phyloP scores from a whole-genome alignment of 164 flowering plant species.

The Chloranthus sessilifolius region DNA sequence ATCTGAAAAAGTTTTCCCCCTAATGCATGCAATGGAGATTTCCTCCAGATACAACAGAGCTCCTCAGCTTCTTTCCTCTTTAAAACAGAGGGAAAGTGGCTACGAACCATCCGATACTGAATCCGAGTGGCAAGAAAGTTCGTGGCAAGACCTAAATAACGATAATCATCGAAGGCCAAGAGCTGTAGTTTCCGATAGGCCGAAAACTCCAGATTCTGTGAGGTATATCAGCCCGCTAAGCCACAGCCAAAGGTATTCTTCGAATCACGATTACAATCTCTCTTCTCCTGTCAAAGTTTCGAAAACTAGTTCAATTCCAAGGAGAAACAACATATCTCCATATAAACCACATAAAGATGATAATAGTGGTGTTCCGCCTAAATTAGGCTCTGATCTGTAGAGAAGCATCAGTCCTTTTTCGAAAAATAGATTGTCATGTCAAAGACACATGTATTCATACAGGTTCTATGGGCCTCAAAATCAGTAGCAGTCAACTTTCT shows the following conservation, averaged over 20 bases:
- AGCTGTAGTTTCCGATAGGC: slow-evolving; percentile 7
- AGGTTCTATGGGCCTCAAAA: no score
- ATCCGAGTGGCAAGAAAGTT: slow-evolving; percentile 50
- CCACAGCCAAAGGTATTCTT: slow-evolving; percentile 8
- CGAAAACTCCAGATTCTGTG: slow-evolving; percentile 2
- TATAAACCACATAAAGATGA: slow-evolving; percentile 29
- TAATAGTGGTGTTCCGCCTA: slow-evolving; percentile 14
- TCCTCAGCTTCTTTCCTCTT: slow-evolving; percentile 9
- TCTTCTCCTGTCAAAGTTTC: slow-evolving; percentile 17
- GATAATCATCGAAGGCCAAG: slow-evolving; percentile 1
- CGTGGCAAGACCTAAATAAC: slow-evolving; percentile 19
- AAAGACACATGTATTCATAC: slow-evolving; percentile 38
- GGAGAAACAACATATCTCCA: slow-evolving; percentile 42
- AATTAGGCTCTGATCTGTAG: slow-evolving; percentile 5
- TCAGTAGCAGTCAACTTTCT: no score
- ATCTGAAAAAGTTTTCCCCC: no score
- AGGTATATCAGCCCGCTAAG: slow-evolving; percentile 25
- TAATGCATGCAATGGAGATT: slow-evolving; percentile 27
- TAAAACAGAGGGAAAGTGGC: slow-evolving; percentile 42
- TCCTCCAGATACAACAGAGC: slow-evolving; percentile 20
- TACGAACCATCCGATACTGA: slow-evolving; percentile 79
- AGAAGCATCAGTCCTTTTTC: slow-evolving; percentile 32
- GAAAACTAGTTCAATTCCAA: slow-evolving; percentile 13
- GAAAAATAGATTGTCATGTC: slow-evolving; percentile 15
- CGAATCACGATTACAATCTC: slow-evolving; percentile 9